phyloP scores from a whole-genome alignment of 441 rosid genomes.

The Biscutella auriculata region DNA sequence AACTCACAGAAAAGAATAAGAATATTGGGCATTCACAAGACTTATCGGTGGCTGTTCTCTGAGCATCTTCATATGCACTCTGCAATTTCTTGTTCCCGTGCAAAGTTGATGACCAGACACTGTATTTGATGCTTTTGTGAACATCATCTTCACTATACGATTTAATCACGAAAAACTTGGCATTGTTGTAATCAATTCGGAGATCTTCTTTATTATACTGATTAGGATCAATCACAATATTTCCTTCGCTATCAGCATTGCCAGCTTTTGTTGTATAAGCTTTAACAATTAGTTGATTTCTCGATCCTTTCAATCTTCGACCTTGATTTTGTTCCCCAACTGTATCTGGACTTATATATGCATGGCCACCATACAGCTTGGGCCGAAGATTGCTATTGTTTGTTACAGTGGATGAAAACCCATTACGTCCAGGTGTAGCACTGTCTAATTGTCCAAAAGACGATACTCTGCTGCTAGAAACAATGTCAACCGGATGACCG shows the following conservation, averaged over 20 bases:
- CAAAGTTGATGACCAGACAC: conserved; percentile 86
- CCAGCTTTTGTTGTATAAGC: conserved; percentile 55
- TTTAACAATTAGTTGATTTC: conserved; percentile 48
- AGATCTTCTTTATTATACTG: conserved; percentile 72
- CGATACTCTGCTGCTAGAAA: conserved; percentile 35
- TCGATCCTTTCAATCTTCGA: conserved; percentile 42
- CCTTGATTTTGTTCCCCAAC: conserved; percentile 52
- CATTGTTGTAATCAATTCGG: conserved; percentile 38
- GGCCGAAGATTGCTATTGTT: conserved; percentile 36
- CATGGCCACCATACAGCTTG: conserved; percentile 30
- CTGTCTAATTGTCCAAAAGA: conserved; percentile 36
- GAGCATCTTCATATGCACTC: conserved; percentile 65
- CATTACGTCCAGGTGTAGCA: conserved; percentile 25
- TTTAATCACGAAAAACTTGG: conserved; percentile 78
- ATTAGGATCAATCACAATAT: conserved; percentile 41
- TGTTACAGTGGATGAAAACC: conserved; percentile 35
- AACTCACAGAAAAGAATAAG: conserved; percentile 79
- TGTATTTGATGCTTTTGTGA: conserved; percentile 88
- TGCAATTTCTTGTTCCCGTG: conserved; percentile 90
- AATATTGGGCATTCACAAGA: conserved; percentile 51
- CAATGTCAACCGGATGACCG: conserved; percentile 27
- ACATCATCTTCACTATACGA: conserved; percentile 95
- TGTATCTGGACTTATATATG: conserved; percentile 29
- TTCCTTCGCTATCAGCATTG: conserved; percentile 41
- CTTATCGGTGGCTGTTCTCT: conserved; percentile 38